These are phyloP conservation scores for Dactylellina drechsleri DNA, from an alignment of 2,329 filamentous ascomycete species.

Conservation along the genomic window DNA sequence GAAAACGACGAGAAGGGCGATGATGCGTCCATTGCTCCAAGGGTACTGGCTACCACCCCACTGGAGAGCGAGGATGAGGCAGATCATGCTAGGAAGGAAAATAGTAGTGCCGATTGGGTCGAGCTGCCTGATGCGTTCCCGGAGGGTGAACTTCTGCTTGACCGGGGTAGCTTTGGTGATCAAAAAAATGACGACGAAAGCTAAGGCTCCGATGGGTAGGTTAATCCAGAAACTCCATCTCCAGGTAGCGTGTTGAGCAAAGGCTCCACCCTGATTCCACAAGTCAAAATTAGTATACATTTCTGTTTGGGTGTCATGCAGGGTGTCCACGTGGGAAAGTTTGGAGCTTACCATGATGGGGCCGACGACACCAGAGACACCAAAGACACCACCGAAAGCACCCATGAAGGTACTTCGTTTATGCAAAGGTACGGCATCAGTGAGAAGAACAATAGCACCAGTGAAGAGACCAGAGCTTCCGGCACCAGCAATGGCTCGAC, in stretches of 20 bases:
- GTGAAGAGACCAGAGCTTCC: conserved; percentile 67
- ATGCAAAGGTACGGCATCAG: conserved; percentile 58
- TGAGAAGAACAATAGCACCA: conserved; percentile 66
- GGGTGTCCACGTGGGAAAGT: background rate
- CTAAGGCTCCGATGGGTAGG: conserved; percentile 68
- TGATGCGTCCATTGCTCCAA: conserved; percentile 68
- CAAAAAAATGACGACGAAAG: conserved; percentile 65
- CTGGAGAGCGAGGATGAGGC: conserved; percentile 71
- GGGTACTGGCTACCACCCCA: conserved; percentile 70
- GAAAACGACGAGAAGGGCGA: conserved; percentile 68
- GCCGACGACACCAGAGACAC: conserved; percentile 65
- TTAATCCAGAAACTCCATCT: conserved; percentile 71
- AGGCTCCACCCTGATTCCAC: conserved; percentile 63
- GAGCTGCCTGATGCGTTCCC: conserved; percentile 66
- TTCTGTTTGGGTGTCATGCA: too few species aligned
- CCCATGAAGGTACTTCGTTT: conserved; percentile 59
- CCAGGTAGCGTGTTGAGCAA: conserved; percentile 65
- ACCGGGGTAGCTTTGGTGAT: conserved; percentile 63
- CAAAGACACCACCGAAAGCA: conserved; percentile 64
- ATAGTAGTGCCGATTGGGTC: conserved; percentile 71
- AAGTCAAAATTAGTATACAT: too few species aligned
- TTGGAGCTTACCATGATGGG: conserved; percentile 59
- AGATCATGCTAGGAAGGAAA: conserved; percentile 70
- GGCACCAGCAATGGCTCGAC: conserved; percentile 67
- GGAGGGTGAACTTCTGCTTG: conserved; percentile 58